A percentile compares a stretch with the other conserved stretches of the same genome.
Conservation (phyloP, 768 basidiomycete genomes). For the Royoungia palumana region DNA sequence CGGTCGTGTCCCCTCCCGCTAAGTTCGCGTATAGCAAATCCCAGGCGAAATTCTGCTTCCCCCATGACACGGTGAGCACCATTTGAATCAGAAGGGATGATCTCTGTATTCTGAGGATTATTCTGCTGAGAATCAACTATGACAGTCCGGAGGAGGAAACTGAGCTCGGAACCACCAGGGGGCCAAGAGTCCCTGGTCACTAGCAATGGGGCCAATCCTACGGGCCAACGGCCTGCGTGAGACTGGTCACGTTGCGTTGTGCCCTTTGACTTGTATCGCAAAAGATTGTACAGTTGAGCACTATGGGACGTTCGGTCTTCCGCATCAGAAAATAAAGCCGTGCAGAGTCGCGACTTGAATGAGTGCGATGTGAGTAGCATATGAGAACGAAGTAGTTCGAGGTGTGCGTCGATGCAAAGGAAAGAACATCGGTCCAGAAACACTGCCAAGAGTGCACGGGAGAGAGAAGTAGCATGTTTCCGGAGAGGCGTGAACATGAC, state of each 20-base stretch:
- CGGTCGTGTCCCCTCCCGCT: constrained; percentile 62
- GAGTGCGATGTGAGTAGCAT: constrained; percentile 67
- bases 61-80: constrained; percentile 37
- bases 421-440: constrained; percentile 61
- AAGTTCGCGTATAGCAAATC: constrained; percentile 80
- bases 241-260: constrained; percentile 19
- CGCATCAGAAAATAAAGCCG: constrained; percentile 76
- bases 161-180: constrained; percentile 79
- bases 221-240: constrained; percentile 44
- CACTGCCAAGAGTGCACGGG: constrained; percentile 60
- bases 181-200: constrained; percentile 80
- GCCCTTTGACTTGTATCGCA: constrained; percentile 20
- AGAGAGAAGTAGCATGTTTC: constrained; percentile 61
- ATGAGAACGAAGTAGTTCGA: constrained; percentile 69
- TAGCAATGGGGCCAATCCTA: constrained; percentile 73
- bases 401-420: constrained; percentile 68
- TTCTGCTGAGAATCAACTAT: constrained; percentile 74
- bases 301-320: constrained; percentile 45
- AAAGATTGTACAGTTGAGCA: constrained; percentile 19
- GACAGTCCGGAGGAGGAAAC: constrained; percentile 78
- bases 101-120: constrained; percentile 14
- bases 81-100: constrained; percentile 28
- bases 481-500: constrained; percentile 59
- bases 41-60: constrained; percentile 75
- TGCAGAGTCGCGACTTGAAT: constrained; percentile 67